A percentile compares a stretch with the other conserved stretches of the same genome.
These are phyloP conservation scores for Thelephora ganbajun DNA, from an alignment of 768 basidiomycete genomes.

Conservation along the genomic window DNA sequence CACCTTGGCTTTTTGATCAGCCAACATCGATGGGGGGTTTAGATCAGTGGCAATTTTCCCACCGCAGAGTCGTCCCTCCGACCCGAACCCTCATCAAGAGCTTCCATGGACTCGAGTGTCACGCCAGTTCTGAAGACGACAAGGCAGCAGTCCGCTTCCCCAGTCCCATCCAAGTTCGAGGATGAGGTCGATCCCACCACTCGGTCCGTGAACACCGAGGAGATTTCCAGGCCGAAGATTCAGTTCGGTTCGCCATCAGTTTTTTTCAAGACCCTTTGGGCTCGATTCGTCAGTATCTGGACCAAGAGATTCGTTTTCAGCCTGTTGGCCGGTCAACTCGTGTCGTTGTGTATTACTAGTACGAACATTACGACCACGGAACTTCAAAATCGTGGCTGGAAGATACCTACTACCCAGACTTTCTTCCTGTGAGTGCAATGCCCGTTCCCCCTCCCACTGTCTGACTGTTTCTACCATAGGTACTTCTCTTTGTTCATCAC, in stretches of 20 bases:
- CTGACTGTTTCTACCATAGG: conserved; percentile 21
- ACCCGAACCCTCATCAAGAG: too few species aligned
- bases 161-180: not conserved
- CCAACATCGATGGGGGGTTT: too few species aligned
- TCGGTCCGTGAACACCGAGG: not conserved
- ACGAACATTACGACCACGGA: conserved; percentile 82
- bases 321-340: conserved; percentile 65
- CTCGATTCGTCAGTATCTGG: conserved; percentile 65
- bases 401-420: conserved; percentile 68
- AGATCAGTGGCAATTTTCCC: too few species aligned
- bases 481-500: conserved; percentile 64
- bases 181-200: not conserved
- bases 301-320: conserved; percentile 59
- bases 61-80: too few species aligned
- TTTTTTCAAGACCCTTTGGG: conserved; percentile 38
- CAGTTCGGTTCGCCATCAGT: conserved; percentile 43
- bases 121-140: not conserved
- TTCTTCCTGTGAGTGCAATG: conserved; percentile 55
- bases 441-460: not conserved
- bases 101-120: too few species aligned
- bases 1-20: too few species aligned
- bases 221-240: conserved; percentile 38
- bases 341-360: conserved; percentile 80
- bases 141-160: not conserved
- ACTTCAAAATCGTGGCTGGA: conserved; percentile 53